Base-by-base conservation (phyloP, 2,329 filamentous ascomycete genomes). In the Trichothecium roseum region DNA sequence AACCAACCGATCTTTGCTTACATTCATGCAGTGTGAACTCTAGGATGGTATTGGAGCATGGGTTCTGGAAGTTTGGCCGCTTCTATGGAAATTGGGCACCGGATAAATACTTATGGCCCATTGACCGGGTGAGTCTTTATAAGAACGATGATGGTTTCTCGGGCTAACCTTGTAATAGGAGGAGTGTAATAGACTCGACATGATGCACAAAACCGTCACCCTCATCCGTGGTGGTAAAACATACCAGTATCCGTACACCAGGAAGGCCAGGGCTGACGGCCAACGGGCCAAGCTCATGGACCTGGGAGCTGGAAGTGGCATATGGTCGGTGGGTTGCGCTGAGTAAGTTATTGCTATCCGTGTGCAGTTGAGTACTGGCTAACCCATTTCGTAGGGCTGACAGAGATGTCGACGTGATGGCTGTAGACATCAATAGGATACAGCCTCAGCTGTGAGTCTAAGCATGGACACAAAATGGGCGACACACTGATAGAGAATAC, bases 261-360 rank as follows among this genome's bases (percentile, higher is more conserved):
- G n/a, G n/a, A n/a, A n/a, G n/a, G n/a, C 28, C 22, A 42, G 47
- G 17, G 36, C 32, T 35, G 41, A 18, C 29, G 39, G 40, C 15
- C 40, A 36, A 32, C 36, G 30, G 4, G 52, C 50, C 20, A 58
- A 62, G 34, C 66, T 81, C 32, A 52, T 82, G 29, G 78, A 82
- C 49, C 53, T 94, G 36, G 89, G 87, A 29, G 88, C 82, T 43
- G 89, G 88, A 15, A 94, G 86, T 1, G 87, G 86, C 28, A 89
- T 94, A 41, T 96, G 89, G 89, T 76, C 82, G 28, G 84, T 93
- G 47, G 82, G 89, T 45, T 81, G 94, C 60, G 82, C 83, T 42
- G 78, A 83, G 72, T 85, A 64, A 62, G 75, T 55, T 14, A n/a
- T n/a, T 20, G 18, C 7, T 14, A 6, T 18, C 30, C 27, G 1